A percentile compares a stretch with the other conserved stretches of the same genome.
phyloP scores from a whole-genome alignment of 495 filamentous ascomycete species.

The Bacidia gigantensis region DNA sequence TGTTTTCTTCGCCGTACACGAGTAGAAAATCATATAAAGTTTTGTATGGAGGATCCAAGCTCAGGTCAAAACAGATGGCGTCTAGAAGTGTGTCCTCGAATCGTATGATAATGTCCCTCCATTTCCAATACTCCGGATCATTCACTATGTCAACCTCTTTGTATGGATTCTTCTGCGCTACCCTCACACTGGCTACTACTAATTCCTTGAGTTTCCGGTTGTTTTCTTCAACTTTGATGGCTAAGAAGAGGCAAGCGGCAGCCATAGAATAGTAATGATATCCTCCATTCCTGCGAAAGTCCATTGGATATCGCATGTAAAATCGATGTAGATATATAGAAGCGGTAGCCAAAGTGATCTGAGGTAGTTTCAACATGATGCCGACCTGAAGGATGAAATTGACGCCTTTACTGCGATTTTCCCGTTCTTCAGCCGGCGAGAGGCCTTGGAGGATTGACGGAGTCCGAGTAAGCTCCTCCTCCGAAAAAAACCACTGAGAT shows the following conservation, averaged over 20 bases:
- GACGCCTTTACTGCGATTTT: slow-evolving; percentile 72
- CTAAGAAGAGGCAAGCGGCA: slow-evolving; percentile 79
- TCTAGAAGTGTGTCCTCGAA: slow-evolving; percentile 89
- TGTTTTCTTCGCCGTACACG: slow-evolving; percentile 52
- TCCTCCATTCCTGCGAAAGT: slow-evolving; percentile 43
- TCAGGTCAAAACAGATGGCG: slow-evolving; percentile 83
- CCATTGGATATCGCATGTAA: slow-evolving; percentile 76
- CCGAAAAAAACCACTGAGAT: slow-evolving; percentile 79
- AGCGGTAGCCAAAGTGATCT: slow-evolving; percentile 83
- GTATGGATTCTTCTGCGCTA: slow-evolving; percentile 83
- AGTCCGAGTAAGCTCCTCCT: slow-evolving; percentile 64
- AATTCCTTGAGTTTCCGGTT: slow-evolving; percentile 87
- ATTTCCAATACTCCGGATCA: slow-evolving; percentile 91
- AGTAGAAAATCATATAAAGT: slow-evolving; percentile 64
- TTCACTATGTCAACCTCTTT: slow-evolving; percentile 74
- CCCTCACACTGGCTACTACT: slow-evolving; percentile 80
- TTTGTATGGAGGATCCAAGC: slow-evolving; percentile 71
- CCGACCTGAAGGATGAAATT: slow-evolving; percentile 94
- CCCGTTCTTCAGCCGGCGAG: slow-evolving; percentile 55
- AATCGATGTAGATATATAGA: slow-evolving; percentile 89
- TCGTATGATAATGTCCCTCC: slow-evolving; percentile 81
- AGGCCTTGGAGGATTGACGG: slow-evolving; percentile 81
- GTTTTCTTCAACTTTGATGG: slow-evolving; percentile 93
- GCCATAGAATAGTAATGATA: slow-evolving; percentile 85
- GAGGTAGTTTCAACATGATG: slow-evolving; percentile 82